Evolutionary conservation across 495 filamentous ascomycete species (phyloP).

Genomic region (Aspergillus kassunensis): DNA sequence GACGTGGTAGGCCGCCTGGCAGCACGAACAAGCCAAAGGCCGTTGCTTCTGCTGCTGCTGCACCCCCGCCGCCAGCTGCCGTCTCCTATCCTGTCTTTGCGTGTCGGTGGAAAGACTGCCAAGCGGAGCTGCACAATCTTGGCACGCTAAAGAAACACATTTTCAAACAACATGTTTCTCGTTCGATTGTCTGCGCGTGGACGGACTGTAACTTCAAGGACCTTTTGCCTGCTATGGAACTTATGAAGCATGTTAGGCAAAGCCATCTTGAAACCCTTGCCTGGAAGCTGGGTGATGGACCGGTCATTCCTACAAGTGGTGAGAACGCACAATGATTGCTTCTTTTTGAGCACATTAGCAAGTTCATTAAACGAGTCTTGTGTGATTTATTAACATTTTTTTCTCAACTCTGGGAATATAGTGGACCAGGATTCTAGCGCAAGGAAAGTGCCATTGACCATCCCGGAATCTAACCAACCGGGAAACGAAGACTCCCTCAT

Average conservation of each 20-base stretch:
- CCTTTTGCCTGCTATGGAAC: constrained; percentile 33
- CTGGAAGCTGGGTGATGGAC: constrained; percentile 67
- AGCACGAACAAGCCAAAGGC: constrained; percentile 14
- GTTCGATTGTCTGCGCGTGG: constrained; percentile 34
- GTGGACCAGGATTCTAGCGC: constrained; percentile 6
- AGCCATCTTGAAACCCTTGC: constrained; percentile 55
- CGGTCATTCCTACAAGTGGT: constrained; percentile 45
- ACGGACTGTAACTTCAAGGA: constrained; percentile 21
- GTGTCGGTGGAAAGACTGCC: constrained; percentile 64
- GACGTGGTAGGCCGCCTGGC: constrained; percentile 20
- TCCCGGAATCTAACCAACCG: constrained; percentile 20
- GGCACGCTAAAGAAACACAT: constrained; percentile 67
- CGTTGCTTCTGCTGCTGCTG: background rate
- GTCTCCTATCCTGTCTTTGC: constrained; percentile 44
- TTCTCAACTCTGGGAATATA: constrained; percentile 10
- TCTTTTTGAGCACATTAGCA: constrained; percentile 10
- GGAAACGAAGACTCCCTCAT: constrained; percentile 28
- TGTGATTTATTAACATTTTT: constrained; percentile 19
- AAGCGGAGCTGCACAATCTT: constrained; percentile 69
- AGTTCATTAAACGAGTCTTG: constrained; percentile 4
- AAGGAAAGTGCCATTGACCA: constrained; percentile 18
- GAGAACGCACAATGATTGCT: constrained; percentile 30
- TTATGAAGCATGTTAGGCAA: constrained; percentile 58
- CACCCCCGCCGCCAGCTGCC: background rate
- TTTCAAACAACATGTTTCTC: constrained; percentile 46